Base-by-base conservation (phyloP, 345 rosid genomes). In the Gossypium herbaceum region DNA sequence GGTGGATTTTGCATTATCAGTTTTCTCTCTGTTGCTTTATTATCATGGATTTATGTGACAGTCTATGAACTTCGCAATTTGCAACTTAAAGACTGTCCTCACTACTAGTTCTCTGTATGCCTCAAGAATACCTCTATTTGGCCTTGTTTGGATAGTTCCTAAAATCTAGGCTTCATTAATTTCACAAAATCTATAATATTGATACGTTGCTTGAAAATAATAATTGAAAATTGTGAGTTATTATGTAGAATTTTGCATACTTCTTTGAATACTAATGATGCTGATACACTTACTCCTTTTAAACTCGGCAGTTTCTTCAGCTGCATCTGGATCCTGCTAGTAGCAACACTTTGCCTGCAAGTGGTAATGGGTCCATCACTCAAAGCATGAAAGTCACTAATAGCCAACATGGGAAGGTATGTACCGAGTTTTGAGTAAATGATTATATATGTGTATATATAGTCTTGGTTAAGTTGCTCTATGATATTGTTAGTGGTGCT, bases 371-470 rank as follows among this genome's bases (percentile, higher is more conserved):
- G 62, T 86, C 82, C 60, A 82, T 93, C 69, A 85, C 80, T 22
- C 99, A 93, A 79, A 87, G 55, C 55, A 82, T 93, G 83, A 90
- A 80, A 74, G 94, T 95, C 68, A 88, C 91, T 43, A 95, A 95
- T 86, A 93, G 89, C 84, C 99, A 91, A 82, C 96, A 95, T n/a
- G 97, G 98, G 79, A 95, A 91, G 99, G 99, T 95, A 87, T 52
- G 9, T 22, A 45, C 25, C 41, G 47, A 65, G 7, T 68, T 56
- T 24, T 55, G 25, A 56, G 44, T 50, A 9, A 25, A 50, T 25
- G 3, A 41, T 39, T 24, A 9, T 0, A 15, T 8, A 8, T 50
- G 5, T 10, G 7, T 27, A 17, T 39, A 50, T 69, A 57, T 22
- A 57, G 60, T 70, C n/a, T 44, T 27, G 11, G 13, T 29, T 16